Conservation (phyloP, 169 alveolate species). For the Perkinsus olseni region DNA sequence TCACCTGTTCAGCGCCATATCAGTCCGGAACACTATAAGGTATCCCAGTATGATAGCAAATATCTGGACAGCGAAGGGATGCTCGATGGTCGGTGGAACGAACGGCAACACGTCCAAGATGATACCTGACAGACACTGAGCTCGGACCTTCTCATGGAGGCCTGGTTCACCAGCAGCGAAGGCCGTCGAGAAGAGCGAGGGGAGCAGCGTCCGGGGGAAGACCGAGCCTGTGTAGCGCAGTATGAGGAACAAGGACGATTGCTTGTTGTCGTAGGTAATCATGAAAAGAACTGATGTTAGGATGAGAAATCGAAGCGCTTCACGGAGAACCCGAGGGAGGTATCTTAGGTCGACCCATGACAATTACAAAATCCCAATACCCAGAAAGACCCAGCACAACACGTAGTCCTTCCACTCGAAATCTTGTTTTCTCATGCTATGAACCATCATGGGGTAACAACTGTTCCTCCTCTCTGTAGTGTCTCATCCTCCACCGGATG, state of each 20-base stretch:
- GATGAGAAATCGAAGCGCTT: no score
- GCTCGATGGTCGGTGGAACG: not conserved
- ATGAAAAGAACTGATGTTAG: not conserved
- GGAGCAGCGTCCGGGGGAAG: not conserved
- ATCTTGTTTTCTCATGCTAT: no score
- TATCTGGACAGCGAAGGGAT: not conserved
- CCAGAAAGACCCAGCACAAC: no score
- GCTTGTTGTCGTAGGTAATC: not conserved
- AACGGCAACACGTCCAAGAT: not conserved
- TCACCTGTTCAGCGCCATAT: not conserved
- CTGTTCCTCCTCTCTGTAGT: no score
- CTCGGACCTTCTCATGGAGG: not conserved
- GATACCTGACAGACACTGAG: not conserved
- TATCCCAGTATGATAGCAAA: not conserved
- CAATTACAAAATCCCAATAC: no score
- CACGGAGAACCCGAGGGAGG: no score
- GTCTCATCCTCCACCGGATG: no score
- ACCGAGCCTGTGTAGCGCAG: not conserved
- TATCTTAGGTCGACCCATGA: no score
- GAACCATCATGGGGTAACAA: no score
- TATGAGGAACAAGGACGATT: not conserved
- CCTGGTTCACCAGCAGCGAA: not conserved
- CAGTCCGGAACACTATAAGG: not conserved
- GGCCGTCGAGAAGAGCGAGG: not conserved
- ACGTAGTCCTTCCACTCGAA: no score